Percentiles rank a stretch among this genome's conserved stretches.
Evolutionary conservation across 805 yeast species (phyloP).

Genomic region (Candida taoyuanica): DNA sequence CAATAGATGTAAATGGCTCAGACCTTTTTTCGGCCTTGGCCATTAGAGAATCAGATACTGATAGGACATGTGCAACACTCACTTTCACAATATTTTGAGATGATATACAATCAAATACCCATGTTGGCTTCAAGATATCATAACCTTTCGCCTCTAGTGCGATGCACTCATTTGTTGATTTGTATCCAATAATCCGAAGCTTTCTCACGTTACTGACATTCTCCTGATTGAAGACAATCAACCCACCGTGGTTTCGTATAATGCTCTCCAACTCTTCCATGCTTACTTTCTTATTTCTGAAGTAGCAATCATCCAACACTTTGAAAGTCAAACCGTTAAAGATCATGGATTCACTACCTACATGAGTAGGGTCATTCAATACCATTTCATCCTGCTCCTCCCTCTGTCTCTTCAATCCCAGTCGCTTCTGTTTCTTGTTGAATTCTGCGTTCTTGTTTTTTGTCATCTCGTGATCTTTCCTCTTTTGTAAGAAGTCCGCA

Average conservation of each 20-base stretch:
- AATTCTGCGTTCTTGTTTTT: conserved; percentile 22
- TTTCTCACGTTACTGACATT: conserved; percentile 14
- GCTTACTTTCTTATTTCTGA: conserved; percentile 24
- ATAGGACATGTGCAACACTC: conserved; percentile 57
- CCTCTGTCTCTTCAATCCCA: conserved; percentile 15
- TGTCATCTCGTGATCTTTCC: conserved; percentile 18
- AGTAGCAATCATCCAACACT: conserved; percentile 47
- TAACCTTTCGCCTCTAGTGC: conserved; percentile 42
- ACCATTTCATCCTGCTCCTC: conserved; percentile 21
- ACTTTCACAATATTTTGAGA: conserved; percentile 39
- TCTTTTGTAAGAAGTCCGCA: conserved; percentile 45
- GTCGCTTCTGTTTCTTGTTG: conserved; percentile 23
- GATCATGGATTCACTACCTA: conserved; percentile 29
- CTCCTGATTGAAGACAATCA: conserved; percentile 32
- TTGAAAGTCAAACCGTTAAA: conserved; percentile 46
- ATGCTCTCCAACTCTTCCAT: conserved; percentile 34
- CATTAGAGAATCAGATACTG: conserved; percentile 31
- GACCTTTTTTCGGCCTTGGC: conserved; percentile 31
- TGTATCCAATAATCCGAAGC: conserved; percentile 35
- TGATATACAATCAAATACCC: conserved; percentile 67
- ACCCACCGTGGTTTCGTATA: conserved; percentile 49
- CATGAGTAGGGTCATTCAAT: conserved; percentile 20
- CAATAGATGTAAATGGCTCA: conserved; percentile 58
- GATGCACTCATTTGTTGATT: conserved; percentile 34
- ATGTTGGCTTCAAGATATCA: conserved; percentile 60